Evolutionary conservation across 805 yeast species (phyloP).

Genomic region (Candida ficus): DNA sequence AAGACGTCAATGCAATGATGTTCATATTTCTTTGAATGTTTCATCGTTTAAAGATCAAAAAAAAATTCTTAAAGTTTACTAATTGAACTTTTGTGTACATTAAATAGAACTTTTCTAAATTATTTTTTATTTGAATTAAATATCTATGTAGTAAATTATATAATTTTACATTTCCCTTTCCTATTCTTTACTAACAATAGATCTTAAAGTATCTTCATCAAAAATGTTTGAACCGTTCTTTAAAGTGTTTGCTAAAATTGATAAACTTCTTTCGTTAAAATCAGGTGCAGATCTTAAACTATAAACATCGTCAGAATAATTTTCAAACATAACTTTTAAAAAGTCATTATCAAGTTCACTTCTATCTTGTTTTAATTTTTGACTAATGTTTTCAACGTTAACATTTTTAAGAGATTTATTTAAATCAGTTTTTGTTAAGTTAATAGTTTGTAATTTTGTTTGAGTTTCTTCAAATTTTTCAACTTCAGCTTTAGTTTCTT

Average conservation of each 20-base stretch:
- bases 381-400: constrained; percentile 27
- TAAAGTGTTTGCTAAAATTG: constrained; percentile 20
- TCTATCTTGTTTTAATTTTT: constrained; percentile 26
- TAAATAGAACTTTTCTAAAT: constrained; percentile 30
- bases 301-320: constrained; percentile 42
- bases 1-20: not conserved
- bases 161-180: no score
- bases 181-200: constrained; percentile 13
- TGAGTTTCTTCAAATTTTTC: constrained; percentile 13
- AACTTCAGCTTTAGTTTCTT: constrained; percentile 6
- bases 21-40: not conserved
- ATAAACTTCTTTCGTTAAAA: constrained; percentile 48
- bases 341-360: constrained; percentile 44
- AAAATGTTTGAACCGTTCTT: constrained; percentile 12
- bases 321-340: constrained; percentile 48
- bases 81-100: not conserved
- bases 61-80: not conserved
- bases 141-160: no score
- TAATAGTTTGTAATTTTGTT: constrained; percentile 17
- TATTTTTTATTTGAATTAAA: no score
- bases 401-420: constrained; percentile 25
- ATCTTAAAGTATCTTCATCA: constrained; percentile 14
- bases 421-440: constrained; percentile 31
- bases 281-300: constrained; percentile 52
- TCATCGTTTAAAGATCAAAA: not conserved